A percentile compares a stretch with the other conserved stretches of the same genome.
phyloP scores from a whole-genome alignment of 2,329 filamentous ascomycete genomes.

The Beauveria sp. region DNA sequence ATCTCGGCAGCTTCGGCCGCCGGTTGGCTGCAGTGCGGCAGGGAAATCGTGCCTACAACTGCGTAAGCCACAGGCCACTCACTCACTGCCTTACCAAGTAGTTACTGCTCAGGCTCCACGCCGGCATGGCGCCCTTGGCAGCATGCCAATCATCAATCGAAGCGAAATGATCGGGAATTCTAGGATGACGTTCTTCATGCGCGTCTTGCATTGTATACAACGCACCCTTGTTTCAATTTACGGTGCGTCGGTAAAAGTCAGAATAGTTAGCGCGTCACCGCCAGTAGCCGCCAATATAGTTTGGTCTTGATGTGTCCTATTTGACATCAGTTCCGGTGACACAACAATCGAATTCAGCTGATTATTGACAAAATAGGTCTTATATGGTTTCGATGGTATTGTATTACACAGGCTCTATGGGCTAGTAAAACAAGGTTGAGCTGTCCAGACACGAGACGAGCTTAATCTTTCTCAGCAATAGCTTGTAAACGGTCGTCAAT shows the following conservation, averaged over 20 bases:
- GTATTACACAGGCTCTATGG: constrained; percentile 7
- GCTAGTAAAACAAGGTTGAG: constrained; percentile 2
- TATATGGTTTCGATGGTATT: not conserved
- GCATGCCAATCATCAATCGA: not conserved
- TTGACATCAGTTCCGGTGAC: too few relatives aligned
- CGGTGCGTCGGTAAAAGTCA: too few relatives aligned
- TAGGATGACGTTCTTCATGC: not conserved
- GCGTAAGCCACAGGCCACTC: too few relatives aligned
- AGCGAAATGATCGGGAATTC: not conserved
- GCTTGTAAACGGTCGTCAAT: constrained; percentile 97
- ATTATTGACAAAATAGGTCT: too few relatives aligned
- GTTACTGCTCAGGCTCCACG: too few relatives aligned
- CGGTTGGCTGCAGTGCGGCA: too few relatives aligned
- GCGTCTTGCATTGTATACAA: not conserved
- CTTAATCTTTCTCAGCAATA: constrained; percentile 96
- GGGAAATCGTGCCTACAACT: too few relatives aligned
- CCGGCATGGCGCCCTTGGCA: not conserved
- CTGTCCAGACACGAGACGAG: not conserved
- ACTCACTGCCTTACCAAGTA: too few relatives aligned
- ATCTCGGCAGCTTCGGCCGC: too few relatives aligned
- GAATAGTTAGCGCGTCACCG: not conserved
- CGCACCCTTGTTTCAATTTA: too few relatives aligned
- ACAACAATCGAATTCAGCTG: too few relatives aligned
- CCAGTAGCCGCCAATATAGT: not conserved
- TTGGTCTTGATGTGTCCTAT: not conserved